A percentile compares a stretch with the other conserved stretches of the same genome.
These are phyloP conservation scores for Claviceps sp. DNA, from an alignment of 2,329 filamentous ascomycete genomes.

Conservation along the genomic window DNA sequence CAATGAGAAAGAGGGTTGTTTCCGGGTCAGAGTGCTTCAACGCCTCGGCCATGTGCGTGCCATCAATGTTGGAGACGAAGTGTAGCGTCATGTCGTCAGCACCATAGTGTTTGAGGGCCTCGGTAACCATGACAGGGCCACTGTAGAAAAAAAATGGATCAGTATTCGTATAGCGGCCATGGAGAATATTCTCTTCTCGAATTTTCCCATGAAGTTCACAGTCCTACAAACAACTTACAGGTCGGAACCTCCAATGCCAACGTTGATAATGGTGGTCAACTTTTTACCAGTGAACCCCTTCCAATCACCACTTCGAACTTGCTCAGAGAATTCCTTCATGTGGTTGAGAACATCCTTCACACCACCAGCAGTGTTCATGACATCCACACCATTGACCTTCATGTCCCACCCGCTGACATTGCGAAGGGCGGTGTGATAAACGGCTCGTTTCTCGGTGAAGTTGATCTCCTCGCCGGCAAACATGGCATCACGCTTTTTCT, in stretches of 20 bases:
- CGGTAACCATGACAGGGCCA: constrained; percentile 96
- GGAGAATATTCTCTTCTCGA: not conserved
- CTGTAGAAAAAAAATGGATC: constrained; percentile 27
- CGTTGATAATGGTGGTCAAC: constrained; percentile 90
- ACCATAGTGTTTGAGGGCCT: constrained; percentile 91
- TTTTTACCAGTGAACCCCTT: constrained; percentile 96
- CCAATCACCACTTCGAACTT: constrained; percentile 89
- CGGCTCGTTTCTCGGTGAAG: constrained; percentile 92
- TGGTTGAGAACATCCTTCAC: constrained; percentile 87
- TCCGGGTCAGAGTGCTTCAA: constrained; percentile 81
- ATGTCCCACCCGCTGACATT: constrained; percentile 74
- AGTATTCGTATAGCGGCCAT: not conserved
- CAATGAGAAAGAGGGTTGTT: constrained; percentile 96
- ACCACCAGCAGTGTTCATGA: constrained; percentile 77
- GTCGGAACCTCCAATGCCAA: constrained; percentile 96
- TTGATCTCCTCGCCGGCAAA: constrained; percentile 98
- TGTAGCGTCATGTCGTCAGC: constrained; percentile 77
- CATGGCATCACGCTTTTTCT: constrained; percentile 93
- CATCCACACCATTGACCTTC: constrained; percentile 81
- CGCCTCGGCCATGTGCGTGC: constrained; percentile 93
- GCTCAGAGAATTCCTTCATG: constrained; percentile 97
- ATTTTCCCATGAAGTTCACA: not conserved
- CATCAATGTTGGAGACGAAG: constrained; percentile 99
- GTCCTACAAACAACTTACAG: constrained; percentile 51
- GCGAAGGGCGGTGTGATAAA: constrained; percentile 88